These are phyloP conservation scores for Baorangia bicolor DNA, from an alignment of 768 basidiomycete species.

Conservation along the genomic window DNA sequence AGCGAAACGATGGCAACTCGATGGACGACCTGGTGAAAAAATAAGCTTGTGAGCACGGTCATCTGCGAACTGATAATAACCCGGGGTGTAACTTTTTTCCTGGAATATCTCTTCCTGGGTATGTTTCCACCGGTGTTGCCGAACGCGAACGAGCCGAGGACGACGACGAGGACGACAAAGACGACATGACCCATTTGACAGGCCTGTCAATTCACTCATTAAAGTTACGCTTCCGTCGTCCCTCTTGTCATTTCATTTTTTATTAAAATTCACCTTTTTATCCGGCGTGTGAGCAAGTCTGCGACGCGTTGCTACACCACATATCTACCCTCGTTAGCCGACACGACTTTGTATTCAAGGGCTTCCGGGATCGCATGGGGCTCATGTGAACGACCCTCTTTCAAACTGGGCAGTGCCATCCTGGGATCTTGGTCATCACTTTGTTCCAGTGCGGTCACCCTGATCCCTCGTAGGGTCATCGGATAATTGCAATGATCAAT, in stretches of 20 bases:
- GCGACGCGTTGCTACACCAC: background rate
- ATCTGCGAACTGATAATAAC: constrained; percentile 1
- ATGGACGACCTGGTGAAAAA: constrained; percentile 6
- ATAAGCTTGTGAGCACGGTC: background rate
- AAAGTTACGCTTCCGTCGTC: constrained; percentile 8
- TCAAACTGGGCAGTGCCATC: background rate
- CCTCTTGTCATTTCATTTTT: background rate
- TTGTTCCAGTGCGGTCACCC: no score
- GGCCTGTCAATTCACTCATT: constrained; percentile 16
- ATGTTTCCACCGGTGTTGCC: background rate
- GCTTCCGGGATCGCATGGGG: no score
- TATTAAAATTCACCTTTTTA: background rate
- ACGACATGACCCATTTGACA: constrained; percentile 1
- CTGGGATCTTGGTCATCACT: no score
- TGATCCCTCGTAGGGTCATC: background rate
- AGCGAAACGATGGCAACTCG: background rate
- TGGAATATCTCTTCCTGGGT: no score
- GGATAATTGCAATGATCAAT: background rate
- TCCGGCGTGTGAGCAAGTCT: constrained; percentile 3
- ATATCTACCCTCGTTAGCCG: background rate
- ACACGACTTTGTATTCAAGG: background rate
- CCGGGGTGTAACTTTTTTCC: background rate
- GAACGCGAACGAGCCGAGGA: background rate
- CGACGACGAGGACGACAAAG: constrained; percentile 1
- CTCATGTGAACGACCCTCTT: constrained; percentile 1